Conservation (phyloP, 257 asterid species). For the Solanum tarapatanum region DNA sequence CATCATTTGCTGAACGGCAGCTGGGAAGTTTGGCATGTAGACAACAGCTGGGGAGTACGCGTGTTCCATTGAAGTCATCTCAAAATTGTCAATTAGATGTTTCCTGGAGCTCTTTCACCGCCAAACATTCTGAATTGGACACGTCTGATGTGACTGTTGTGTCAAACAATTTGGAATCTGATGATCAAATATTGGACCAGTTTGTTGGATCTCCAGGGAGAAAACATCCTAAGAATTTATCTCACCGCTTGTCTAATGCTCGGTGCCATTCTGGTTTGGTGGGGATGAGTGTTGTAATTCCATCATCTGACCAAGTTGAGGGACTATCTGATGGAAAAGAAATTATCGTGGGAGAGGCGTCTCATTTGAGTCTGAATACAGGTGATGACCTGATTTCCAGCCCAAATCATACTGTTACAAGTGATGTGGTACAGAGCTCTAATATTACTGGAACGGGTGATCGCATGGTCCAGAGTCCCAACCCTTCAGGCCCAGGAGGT, state of each 20-base stretch:
- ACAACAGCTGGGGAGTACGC: conserved; percentile 9
- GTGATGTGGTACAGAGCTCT: conserved; percentile 24
- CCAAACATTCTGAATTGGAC: conserved; percentile 8
- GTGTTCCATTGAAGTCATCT: conserved; percentile 9
- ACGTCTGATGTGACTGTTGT: conserved; percentile 7
- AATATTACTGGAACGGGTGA: conserved; percentile 22
- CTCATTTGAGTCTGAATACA: conserved; percentile 33
- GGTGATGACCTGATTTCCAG: conserved; percentile 23
- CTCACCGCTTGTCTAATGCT: conserved; percentile 15
- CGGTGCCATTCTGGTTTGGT: conserved; percentile 22
- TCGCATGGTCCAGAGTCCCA: conserved; percentile 29
- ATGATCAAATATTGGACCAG: conserved; percentile 14
- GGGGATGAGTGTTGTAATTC: conserved; percentile 42
- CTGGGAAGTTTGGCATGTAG: conserved; percentile 7
- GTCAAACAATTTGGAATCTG: conserved; percentile 8
- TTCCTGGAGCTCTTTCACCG: conserved; percentile 1
- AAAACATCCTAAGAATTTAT: conserved; percentile 7
- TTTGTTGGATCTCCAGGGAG: conserved; percentile 16
- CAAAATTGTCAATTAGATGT: conserved; percentile 5
- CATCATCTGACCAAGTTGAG: conserved; percentile 35
- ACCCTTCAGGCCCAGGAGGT: conserved; percentile 23
- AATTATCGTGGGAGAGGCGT: conserved; percentile 19
- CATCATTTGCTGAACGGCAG: conserved; percentile 14
- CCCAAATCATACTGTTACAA: conserved; percentile 27
- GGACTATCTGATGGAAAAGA: conserved; percentile 19